A percentile compares a stretch with the other conserved stretches of the same genome.
Evolutionary conservation across 257 asterid genomes (phyloP).

Genomic region (Nicotiana noctiflora): DNA sequence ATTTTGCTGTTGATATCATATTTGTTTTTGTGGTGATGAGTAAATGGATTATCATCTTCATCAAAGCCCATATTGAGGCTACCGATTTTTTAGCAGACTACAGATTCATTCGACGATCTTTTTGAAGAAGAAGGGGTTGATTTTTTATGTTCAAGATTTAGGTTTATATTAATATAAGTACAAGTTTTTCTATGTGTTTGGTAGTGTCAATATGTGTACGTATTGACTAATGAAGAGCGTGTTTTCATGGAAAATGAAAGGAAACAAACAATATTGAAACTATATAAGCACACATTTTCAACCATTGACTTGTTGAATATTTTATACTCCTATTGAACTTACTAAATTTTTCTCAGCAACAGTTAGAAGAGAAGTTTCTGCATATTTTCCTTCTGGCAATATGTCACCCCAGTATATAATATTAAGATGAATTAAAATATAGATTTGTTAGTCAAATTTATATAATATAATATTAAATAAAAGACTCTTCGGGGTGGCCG

Average conservation of each 20-base stretch:
- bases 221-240: background rate
- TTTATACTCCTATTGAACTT: background rate
- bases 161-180: background rate
- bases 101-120: too few relatives aligned
- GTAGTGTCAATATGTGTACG: background rate
- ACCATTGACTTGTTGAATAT: slow-evolving; percentile 30
- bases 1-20: slow-evolving; percentile 40
- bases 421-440: too few relatives aligned
- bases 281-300: background rate
- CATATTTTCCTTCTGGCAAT: background rate
- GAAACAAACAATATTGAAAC: background rate
- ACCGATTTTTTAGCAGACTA: too few relatives aligned
- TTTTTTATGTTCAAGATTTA: too few relatives aligned
- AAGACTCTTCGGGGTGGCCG: too few relatives aligned
- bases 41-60: background rate
- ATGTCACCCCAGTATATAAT: too few relatives aligned
- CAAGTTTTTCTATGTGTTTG: background rate
- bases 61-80: too few relatives aligned
- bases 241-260: background rate
- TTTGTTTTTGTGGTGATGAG: background rate
- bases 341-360: background rate
- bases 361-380: background rate
- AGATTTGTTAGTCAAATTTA: too few relatives aligned
- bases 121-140: background rate
- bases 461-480: too few relatives aligned